These are phyloP conservation scores for Arctium lappa DNA, from an alignment of 129 eudicot genomes.

Conservation along the genomic window DNA sequence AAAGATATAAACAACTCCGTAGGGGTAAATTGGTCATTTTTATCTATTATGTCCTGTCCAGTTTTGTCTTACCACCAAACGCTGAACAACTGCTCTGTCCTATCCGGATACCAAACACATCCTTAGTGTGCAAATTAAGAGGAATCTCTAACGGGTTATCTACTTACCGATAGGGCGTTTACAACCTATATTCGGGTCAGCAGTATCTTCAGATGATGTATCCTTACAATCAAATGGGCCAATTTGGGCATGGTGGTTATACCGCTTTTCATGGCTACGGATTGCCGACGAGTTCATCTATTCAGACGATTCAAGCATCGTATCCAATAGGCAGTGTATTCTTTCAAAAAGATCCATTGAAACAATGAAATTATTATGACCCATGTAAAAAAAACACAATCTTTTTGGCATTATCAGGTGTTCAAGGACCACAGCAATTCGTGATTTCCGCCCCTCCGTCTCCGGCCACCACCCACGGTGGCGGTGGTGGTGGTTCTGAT, in stretches of 20 bases:
- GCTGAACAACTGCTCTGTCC: no score
- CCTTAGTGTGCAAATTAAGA: not conserved
- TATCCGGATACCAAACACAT: no score
- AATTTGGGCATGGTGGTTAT: conserved; percentile 63
- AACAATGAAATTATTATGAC: not conserved
- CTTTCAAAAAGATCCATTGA: conserved; percentile 1
- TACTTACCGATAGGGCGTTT: conserved; percentile 53
- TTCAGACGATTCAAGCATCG: conserved; percentile 69
- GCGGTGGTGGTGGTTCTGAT: conserved; percentile 82
- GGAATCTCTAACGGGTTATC: conserved; percentile 5
- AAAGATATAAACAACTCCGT: no score
- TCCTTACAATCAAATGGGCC: conserved; percentile 80
- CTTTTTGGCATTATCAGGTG: conserved; percentile 49
- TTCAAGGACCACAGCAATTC: conserved; percentile 65
- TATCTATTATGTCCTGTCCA: no score
- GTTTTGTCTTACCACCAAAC: no score
- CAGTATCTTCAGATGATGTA: conserved; percentile 80
- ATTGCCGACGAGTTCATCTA: conserved; percentile 63
- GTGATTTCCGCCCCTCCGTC: conserved; percentile 63
- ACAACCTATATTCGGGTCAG: conserved; percentile 76
- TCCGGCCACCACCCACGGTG: conserved; percentile 57
- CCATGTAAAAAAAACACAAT: not conserved
- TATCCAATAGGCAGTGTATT: conserved; percentile 56
- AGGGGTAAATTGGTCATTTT: no score
- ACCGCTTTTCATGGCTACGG: conserved; percentile 63